Conservation (phyloP, 2,329 filamentous ascomycete genomes). For the Sporothrix variecibatus region DNA sequence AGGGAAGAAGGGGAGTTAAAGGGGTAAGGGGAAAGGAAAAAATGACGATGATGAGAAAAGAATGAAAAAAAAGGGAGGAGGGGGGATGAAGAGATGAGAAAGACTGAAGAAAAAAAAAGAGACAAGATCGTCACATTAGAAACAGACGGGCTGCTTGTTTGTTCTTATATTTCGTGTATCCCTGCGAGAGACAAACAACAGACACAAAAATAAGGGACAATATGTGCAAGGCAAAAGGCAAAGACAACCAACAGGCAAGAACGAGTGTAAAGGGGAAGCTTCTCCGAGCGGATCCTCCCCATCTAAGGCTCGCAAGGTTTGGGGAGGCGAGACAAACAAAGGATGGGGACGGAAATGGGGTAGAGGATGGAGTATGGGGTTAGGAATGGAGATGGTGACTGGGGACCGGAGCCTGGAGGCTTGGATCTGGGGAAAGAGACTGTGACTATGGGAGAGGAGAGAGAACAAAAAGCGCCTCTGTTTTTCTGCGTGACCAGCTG, state of each 20-base stretch:
- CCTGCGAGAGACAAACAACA: conserved; percentile 1
- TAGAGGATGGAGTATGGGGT: not conserved
- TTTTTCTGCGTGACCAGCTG: not conserved
- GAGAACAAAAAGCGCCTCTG: not conserved
- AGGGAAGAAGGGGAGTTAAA: not conserved
- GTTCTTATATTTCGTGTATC: conserved; percentile 13
- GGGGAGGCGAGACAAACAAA: conserved; percentile 3
- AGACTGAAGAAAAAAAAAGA: not conserved
- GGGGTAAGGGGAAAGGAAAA: not conserved
- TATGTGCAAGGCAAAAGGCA: not conserved
- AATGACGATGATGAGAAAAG: not conserved
- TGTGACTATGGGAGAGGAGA: not conserved
- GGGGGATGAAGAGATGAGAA: not conserved
- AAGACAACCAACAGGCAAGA: not conserved
- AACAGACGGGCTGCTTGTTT: not conserved
- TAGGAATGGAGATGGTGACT: not conserved
- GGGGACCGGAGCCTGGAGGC: not conserved
- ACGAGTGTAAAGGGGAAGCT: conserved; percentile 8
- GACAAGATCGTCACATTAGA: not conserved
- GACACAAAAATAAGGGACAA: not conserved
- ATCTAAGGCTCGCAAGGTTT: not conserved
- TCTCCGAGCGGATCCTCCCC: not conserved
- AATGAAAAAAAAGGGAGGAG: not conserved
- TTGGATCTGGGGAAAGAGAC: not conserved
- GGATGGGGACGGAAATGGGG: not conserved